phyloP scores from a whole-genome alignment of 1,139 yeast genomes.

The Hyphopichia fennica region DNA sequence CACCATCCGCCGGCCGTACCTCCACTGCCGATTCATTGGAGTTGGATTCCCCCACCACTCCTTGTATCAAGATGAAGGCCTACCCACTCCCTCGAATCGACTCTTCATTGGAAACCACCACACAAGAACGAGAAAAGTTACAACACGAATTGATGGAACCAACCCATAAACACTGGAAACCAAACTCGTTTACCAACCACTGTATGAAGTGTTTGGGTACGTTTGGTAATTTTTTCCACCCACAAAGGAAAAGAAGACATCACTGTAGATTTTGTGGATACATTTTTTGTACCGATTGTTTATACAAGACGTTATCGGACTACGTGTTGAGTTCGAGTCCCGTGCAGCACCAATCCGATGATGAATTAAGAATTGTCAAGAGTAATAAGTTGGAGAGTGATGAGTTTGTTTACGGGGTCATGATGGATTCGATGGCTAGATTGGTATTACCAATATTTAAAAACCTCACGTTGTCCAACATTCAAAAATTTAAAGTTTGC shows the following conservation, averaged over 20 bases:
- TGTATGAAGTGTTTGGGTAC: slow-evolving; percentile 44
- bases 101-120: background rate
- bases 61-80: slow-evolving; percentile 5
- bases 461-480: slow-evolving; percentile 14
- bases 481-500: slow-evolving; percentile 18
- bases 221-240: slow-evolving; percentile 32
- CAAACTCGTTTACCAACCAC: slow-evolving; percentile 35
- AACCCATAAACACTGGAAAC: slow-evolving; percentile 44
- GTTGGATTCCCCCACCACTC: slow-evolving; percentile 7
- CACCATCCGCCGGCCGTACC: background rate
- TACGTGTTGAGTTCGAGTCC: too few relatives aligned
- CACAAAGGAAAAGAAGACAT: slow-evolving; percentile 34
- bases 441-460: slow-evolving; percentile 37
- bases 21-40: background rate
- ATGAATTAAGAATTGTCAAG: background rate
- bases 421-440: slow-evolving; percentile 36
- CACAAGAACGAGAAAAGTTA: too few relatives aligned
- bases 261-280: slow-evolving; percentile 49
- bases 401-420: slow-evolving; percentile 12
- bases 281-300: slow-evolving; percentile 38
- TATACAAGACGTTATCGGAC: slow-evolving; percentile 15
- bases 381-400: background rate
- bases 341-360: too few relatives aligned
- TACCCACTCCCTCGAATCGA: slow-evolving; percentile 4
- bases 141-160: slow-evolving; percentile 30